phyloP scores from a whole-genome alignment of 129 eudicot species.

The Flaveria brownii region DNA sequence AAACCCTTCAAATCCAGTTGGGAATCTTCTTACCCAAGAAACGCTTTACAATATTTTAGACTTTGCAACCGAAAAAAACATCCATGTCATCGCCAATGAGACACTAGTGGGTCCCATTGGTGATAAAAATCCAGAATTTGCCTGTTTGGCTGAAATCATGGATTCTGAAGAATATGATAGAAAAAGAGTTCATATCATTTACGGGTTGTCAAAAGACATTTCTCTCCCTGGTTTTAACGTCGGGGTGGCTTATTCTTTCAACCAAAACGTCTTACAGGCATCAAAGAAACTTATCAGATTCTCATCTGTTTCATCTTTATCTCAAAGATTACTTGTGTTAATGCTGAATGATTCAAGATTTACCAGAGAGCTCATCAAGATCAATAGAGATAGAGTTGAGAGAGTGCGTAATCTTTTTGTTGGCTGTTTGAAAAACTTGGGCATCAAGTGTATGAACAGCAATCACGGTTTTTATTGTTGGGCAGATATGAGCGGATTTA shows the following conservation, averaged over 20 bases:
- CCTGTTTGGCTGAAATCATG: slow-evolving; percentile 51
- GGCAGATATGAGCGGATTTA: slow-evolving; percentile 79
- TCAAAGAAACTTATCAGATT: too few relatives aligned
- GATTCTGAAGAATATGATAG: slow-evolving; percentile 41
- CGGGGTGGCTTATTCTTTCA: slow-evolving; percentile 58
- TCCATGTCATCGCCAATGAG: slow-evolving; percentile 68
- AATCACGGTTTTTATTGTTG: slow-evolving; percentile 63
- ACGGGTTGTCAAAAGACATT: slow-evolving; percentile 61
- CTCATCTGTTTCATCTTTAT: too few relatives aligned
- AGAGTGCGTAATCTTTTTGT: slow-evolving; percentile 42
- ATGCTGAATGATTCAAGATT: slow-evolving; percentile 68
- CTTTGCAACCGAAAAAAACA: slow-evolving; percentile 80
- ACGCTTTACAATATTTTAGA: slow-evolving; percentile 63
- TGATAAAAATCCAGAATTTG: slow-evolving; percentile 47
- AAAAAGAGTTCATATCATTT: slow-evolving; percentile 64
- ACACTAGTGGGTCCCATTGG: slow-evolving; percentile 49
- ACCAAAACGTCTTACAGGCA: slow-evolving; percentile 43
- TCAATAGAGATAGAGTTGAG: slow-evolving; percentile 46
- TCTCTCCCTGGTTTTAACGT: slow-evolving; percentile 53
- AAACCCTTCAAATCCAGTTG: slow-evolving; percentile 77
- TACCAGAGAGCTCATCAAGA: slow-evolving; percentile 36
- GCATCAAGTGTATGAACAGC: slow-evolving; percentile 61
- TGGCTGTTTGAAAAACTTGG: slow-evolving; percentile 55
- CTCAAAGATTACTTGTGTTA: background rate
- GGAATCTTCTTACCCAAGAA: slow-evolving; percentile 54